These are phyloP conservation scores for Alternaria consortialis DNA, from an alignment of 2,329 filamentous ascomycete genomes.

Conservation along the genomic window DNA sequence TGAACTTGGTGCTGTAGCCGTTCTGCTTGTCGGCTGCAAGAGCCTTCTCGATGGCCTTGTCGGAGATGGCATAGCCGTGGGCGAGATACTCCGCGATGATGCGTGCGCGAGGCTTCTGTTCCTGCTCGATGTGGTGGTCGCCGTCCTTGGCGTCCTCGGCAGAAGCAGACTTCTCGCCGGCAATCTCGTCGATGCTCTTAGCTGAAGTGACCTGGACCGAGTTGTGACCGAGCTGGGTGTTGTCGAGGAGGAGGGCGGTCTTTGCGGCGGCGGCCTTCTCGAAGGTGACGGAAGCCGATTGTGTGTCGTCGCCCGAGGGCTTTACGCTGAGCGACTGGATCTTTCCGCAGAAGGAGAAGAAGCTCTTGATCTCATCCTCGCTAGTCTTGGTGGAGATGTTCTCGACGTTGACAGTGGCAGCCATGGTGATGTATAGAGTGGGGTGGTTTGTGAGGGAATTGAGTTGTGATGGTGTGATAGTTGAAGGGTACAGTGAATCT, in stretches of 20 bases:
- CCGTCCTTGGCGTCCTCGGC: constrained; percentile 59
- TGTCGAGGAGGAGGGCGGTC: constrained; percentile 95
- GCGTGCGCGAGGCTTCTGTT: constrained; percentile 94
- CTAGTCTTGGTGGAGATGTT: constrained; percentile 84
- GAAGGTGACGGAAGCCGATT: constrained; percentile 92
- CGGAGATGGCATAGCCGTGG: constrained; percentile 87
- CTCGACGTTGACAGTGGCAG: constrained; percentile 82
- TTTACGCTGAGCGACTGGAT: constrained; percentile 84
- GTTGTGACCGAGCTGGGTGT: constrained; percentile 84
- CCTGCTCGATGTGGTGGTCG: constrained; percentile 82
- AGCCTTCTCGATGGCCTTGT: constrained; percentile 79
- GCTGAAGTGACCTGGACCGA: constrained; percentile 81
- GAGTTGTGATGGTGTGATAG: neutral
- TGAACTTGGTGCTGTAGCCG: constrained; percentile 83
- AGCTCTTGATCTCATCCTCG: constrained; percentile 92
- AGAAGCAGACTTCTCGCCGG: constrained; percentile 66
- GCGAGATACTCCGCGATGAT: constrained; percentile 97
- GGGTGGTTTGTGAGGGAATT: neutral
- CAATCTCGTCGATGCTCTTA: constrained; percentile 70
- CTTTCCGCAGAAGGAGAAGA: constrained; percentile 98
- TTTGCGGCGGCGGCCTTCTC: constrained; percentile 97
- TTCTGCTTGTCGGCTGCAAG: constrained; percentile 91
- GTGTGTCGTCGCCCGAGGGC: constrained; percentile 68
- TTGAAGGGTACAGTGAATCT: neutral
- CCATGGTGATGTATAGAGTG: constrained; percentile 50